phyloP scores from a whole-genome alignment of 345 rosid genomes.

The Euphorbia peplus region DNA sequence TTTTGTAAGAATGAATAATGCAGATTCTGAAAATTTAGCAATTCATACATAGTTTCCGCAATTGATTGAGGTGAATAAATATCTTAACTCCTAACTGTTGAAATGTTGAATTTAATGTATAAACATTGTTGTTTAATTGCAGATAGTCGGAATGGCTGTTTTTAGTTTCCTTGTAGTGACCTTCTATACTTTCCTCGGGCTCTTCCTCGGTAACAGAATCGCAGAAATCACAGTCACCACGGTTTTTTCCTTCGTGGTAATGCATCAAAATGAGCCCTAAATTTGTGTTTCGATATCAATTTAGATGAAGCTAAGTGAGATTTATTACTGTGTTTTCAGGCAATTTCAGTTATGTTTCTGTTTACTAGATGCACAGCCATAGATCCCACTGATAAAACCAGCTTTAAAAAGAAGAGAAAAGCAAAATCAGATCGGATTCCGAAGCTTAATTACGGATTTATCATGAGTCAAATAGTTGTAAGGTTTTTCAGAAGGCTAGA shows the following conservation, averaged over 20 bases:
- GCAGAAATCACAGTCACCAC: slow-evolving; percentile 66
- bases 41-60: background rate
- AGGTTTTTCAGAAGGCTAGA: slow-evolving; percentile 82
- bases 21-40: too few relatives aligned
- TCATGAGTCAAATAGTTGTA: slow-evolving; percentile 64
- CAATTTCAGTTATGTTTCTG: slow-evolving; percentile 60
- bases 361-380: slow-evolving; percentile 81
- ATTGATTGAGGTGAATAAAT: background rate
- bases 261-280: background rate
- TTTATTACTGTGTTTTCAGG: slow-evolving; percentile 43
- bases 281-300: background rate
- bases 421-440: slow-evolving; percentile 46
- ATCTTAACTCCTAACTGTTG: background rate
- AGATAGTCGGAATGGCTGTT: slow-evolving; percentile 80
- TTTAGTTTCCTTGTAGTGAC: slow-evolving; percentile 60
- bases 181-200: slow-evolving; percentile 78
- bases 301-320: background rate
- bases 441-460: slow-evolving; percentile 66
- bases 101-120: background rate
- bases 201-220: slow-evolving; percentile 69
- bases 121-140: slow-evolving; percentile 21
- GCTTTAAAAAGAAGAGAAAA: slow-evolving; percentile 58
- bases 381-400: slow-evolving; percentile 87
- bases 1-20: too few relatives aligned
- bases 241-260: slow-evolving; percentile 69